Evolutionary conservation across 345 rosid genomes (phyloP), one percentile per base, ranked within the genome.

Genomic region (Eucalyptus urophylla): DNA sequence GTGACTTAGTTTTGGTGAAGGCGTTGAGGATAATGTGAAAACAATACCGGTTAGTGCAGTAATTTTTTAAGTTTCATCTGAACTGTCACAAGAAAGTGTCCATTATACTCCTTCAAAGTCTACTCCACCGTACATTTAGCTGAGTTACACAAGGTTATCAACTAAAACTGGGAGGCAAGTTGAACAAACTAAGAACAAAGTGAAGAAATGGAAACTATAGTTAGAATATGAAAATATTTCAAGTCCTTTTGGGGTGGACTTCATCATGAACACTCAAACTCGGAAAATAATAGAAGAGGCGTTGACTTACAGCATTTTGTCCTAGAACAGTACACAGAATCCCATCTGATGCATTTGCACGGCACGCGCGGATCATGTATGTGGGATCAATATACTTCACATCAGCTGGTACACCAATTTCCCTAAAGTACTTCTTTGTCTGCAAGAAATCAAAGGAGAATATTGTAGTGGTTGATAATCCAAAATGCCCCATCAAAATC

Each of bases 351-450:
- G 99, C 99, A 94, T 98, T 96, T 58, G 99, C 99, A 88, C 99
- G 97, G 89, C 95, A 93, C 13, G 99, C 99, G 4, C 99, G 97
- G 90, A 98, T 96, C 99, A 97, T 97, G 92, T 98, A 97, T 86
- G 99, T 98, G 86, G 99, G 99, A 93, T 97, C 99, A 86, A 96
- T 98, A 91, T 96, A 97, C 93, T 97, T 98, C 51, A 96, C 98
- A 91, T 98, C 98, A 49, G 94, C 93, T 50, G 99, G 95, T 53
- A 95, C 87, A 50, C 95, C 95, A 87, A 90, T 91, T 89, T 94
- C 98, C 95, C 91, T 96, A 13, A 97, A 97, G 89, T 92, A 95
- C 86, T 94, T 95, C 90, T 97, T 98, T 13, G 92, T 96, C 99
- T 97, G 93, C 86, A 40, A 89, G 72, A 88, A 88, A 89, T 45